Base-by-base conservation (phyloP, 768 basidiomycete species). In the Naematelia encephala region DNA sequence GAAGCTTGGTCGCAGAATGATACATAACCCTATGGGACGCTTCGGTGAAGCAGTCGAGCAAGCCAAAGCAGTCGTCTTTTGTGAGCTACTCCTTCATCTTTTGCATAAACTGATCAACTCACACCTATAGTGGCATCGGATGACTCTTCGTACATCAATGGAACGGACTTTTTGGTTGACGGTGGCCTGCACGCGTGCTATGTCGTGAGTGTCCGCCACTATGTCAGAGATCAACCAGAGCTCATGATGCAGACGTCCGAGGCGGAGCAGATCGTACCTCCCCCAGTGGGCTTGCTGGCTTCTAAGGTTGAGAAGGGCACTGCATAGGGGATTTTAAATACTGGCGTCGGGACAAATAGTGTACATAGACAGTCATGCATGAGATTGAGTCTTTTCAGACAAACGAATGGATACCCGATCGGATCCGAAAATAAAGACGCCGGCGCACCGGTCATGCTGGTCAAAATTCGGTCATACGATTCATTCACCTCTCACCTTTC, bases 21-120 rank as follows among this genome's bases (percentile, higher is more conserved):
- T 91, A 21, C 78, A 79, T 63, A 84, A 94, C 14, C 94, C 93
- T 1, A 91, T 96, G 90, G 93, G 93, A 61, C 85, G 94, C 61
- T 99, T 99, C 75, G 94, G 94, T 34, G 91, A 97, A 80, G 96
- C 93, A 0, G 82, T 98, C 62, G 96, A 99, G 77, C 83, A 93
- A 59, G 96, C 96, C 5, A 88, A 87, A 72, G 92, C 85, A 26
- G 93, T 91, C 19, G 81, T 97, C 23, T 99, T 98, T 83, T 79
- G 92, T 94, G 74, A 52, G 91, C 86, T 22, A 14, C 21, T 13
- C 39, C 13, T 2, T 26, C 3, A n/a, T n/a, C n/a, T n/a, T n/a
- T 25, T 5, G 22, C 10, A 27, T 25, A 13, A 52, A n/a, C 3
- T 57, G 11, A 46, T 50, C 21, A 42, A 53, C 48, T 54, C 55